A percentile compares a stretch with the other conserved stretches of the same genome.
Evolutionary conservation across 345 rosid genomes (phyloP).

Genomic region (Salix exigua): DNA sequence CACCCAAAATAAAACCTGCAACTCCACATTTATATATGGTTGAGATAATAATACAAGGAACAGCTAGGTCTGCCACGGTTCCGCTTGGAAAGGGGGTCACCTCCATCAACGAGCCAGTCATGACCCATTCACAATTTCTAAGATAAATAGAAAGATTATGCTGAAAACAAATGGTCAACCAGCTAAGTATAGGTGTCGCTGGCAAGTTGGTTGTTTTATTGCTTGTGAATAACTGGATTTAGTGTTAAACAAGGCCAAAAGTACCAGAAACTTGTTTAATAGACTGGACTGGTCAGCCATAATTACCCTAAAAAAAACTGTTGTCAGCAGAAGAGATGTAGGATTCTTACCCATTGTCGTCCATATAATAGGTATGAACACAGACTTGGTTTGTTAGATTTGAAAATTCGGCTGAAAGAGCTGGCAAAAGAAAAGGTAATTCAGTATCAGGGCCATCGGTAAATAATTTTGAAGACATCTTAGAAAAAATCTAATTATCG

Average conservation of each 20-base stretch:
- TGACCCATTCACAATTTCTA: neutral
- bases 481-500: neutral
- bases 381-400: conserved; percentile 59
- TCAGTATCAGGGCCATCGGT: neutral
- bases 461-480: neutral
- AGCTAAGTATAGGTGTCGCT: neutral
- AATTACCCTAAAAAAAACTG: neutral
- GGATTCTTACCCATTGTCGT: conserved; percentile 74
- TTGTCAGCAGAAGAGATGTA: neutral
- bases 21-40: conserved; percentile 4
- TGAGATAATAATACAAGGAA: neutral
- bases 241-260: neutral
- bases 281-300: neutral
- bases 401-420: conserved; percentile 83
- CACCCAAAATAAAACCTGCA: conserved; percentile 74
- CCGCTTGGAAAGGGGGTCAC: neutral
- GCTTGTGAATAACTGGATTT: neutral
- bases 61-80: neutral
- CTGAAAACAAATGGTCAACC: neutral
- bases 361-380: conserved; percentile 56
- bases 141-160: neutral
- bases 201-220: neutral
- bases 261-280: neutral
- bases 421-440: conserved; percentile 29
- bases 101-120: neutral